Conservation (phyloP, 2,329 filamentous ascomycete genomes). For the Helminthosporium solani region DNA sequence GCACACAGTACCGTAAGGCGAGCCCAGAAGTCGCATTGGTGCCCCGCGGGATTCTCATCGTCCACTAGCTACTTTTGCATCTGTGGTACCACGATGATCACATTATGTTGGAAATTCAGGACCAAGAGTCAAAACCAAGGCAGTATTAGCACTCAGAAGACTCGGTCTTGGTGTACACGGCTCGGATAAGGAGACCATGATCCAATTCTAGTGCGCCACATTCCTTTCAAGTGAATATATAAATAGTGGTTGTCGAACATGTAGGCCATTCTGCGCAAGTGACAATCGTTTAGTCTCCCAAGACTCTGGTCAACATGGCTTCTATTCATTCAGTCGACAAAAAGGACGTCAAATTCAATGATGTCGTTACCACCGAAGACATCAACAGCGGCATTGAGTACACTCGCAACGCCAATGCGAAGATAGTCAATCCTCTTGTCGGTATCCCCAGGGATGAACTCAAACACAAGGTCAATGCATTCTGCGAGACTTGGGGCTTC, state of each 20-base stretch:
- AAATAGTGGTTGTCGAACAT: neutral
- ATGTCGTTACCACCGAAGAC: slow-evolving; percentile 13
- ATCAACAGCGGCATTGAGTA: slow-evolving; percentile 20
- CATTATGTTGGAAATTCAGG: slow-evolving; percentile 1
- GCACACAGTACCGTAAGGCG: slow-evolving; percentile 3
- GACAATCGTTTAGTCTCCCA: neutral
- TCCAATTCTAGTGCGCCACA: neutral
- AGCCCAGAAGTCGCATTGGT: neutral
- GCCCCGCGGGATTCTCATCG: slow-evolving; percentile 12
- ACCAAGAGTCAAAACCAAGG: neutral
- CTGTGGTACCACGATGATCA: neutral
- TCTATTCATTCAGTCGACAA: slow-evolving; percentile 10
- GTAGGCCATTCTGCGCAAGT: neutral
- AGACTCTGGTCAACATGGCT: slow-evolving; percentile 6
- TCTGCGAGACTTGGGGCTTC: slow-evolving; percentile 9
- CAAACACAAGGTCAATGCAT: slow-evolving; percentile 7
- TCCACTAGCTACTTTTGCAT: slow-evolving; percentile 2
- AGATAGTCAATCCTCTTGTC: slow-evolving; percentile 13
- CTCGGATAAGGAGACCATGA: neutral
- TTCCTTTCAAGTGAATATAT: neutral
- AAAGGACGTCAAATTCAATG: slow-evolving; percentile 4
- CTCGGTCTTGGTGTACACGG: neutral
- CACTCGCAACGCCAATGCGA: slow-evolving; percentile 36
- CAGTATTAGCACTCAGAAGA: neutral
- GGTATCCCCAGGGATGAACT: slow-evolving; percentile 7